A percentile compares a stretch with the other conserved stretches of the same genome.
Conservation (phyloP, 2,329 filamentous ascomycete species). For the Pochonia chlamydosporia region DNA sequence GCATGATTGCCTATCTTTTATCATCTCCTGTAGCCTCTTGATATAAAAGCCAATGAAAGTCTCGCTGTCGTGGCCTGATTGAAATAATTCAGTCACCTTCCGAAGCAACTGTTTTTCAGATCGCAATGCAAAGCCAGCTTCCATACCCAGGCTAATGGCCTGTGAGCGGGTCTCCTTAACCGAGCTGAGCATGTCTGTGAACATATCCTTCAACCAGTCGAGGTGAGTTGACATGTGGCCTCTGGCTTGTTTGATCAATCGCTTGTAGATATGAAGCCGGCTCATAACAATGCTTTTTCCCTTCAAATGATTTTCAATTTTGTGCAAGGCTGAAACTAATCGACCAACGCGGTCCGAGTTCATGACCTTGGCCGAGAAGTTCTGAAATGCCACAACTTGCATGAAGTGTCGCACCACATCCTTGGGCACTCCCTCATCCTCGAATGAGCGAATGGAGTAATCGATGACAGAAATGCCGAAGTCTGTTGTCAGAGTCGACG, state of each 20-base stretch:
- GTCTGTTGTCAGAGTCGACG: conserved; percentile 65
- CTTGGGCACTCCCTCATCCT: conserved; percentile 65
- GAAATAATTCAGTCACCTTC: conserved; percentile 59
- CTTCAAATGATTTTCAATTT: conserved; percentile 65
- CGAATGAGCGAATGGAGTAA: conserved; percentile 67
- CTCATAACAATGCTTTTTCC: conserved; percentile 78
- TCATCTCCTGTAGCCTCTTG: conserved; percentile 61
- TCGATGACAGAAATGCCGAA: conserved; percentile 79
- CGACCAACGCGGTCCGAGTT: conserved; percentile 63
- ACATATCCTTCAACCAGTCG: conserved; percentile 77
- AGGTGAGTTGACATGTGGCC: conserved; percentile 63
- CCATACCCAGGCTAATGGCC: conserved; percentile 68
- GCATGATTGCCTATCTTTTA: conserved; percentile 46
- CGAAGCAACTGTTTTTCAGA: conserved; percentile 63
- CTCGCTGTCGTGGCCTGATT: conserved; percentile 42
- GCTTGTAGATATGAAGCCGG: conserved; percentile 72
- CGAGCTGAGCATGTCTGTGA: conserved; percentile 74
- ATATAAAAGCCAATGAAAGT: conserved; percentile 67
- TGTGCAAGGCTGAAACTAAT: conserved; percentile 64
- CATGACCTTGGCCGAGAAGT: conserved; percentile 70
- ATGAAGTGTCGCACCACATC: conserved; percentile 73
- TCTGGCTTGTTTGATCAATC: conserved; percentile 66
- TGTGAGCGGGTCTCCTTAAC: conserved; percentile 69
- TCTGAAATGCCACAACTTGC: conserved; percentile 74
- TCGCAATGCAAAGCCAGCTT: conserved; percentile 64